Conservation (phyloP, 1,284 basidiomycete genomes). For the Dichomitus squalens region DNA sequence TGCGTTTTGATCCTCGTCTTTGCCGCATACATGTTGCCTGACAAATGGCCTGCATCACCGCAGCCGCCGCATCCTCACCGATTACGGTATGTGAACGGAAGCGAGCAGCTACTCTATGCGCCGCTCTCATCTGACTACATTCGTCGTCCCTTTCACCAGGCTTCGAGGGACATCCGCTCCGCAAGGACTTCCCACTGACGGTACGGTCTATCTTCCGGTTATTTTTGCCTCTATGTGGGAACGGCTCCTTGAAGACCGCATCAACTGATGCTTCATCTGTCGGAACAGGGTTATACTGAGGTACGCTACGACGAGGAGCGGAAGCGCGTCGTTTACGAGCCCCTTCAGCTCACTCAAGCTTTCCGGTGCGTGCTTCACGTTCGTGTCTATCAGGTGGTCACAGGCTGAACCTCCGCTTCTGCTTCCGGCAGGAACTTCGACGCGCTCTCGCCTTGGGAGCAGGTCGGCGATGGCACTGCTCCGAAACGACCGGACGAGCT, state of each 20-base stretch:
- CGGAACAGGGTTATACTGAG: slow-evolving; percentile 87
- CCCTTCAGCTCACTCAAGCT: slow-evolving; percentile 96
- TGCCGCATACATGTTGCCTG: not conserved
- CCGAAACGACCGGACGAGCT: slow-evolving; percentile 71
- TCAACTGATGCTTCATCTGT: slow-evolving; percentile 5
- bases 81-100: slow-evolving; percentile 74
- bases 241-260: not conserved
- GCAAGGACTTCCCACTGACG: slow-evolving; percentile 98
- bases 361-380: slow-evolving; percentile 70
- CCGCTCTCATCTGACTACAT: not conserved
- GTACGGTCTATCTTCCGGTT: slow-evolving; percentile 45
- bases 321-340: slow-evolving; percentile 98
- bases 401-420: slow-evolving; percentile 4
- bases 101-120: not conserved
- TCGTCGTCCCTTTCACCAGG: slow-evolving; percentile 45
- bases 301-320: slow-evolving; percentile 98
- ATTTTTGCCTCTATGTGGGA: not conserved
- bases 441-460: slow-evolving; percentile 95
- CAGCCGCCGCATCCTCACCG: slow-evolving; percentile 95
- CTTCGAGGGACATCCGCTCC: slow-evolving; percentile 96
- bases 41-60: slow-evolving; percentile 17
- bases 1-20: slow-evolving; percentile 45
- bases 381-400: not conserved
- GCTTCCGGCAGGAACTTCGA: slow-evolving; percentile 81
- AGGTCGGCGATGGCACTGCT: slow-evolving; percentile 84